These are phyloP conservation scores for Aureobasidium sp. DNA, from an alignment of 2,329 filamentous ascomycete species.

Conservation along the genomic window DNA sequence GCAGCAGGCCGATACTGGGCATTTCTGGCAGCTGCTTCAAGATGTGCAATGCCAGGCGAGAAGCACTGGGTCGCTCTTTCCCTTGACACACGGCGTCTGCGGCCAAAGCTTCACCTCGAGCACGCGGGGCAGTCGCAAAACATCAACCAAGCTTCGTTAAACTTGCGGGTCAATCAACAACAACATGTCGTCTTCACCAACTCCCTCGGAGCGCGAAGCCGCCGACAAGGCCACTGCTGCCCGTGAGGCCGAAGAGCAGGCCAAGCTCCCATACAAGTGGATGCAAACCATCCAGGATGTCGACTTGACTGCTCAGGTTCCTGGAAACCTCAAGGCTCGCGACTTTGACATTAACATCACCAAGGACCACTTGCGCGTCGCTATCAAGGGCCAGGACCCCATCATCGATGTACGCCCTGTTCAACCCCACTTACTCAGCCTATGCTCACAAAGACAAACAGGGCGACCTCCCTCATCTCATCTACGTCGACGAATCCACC, in stretches of 20 bases:
- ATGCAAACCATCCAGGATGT: slow-evolving; percentile 84
- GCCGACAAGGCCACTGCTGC: slow-evolving; percentile 53
- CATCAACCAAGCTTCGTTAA: not conserved
- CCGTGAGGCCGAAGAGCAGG: slow-evolving; percentile 80
- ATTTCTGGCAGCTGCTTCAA: not conserved
- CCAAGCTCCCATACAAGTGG: slow-evolving; percentile 93
- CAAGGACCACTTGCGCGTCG: slow-evolving; percentile 68
- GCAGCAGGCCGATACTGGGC: not conserved
- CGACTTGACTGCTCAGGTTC: slow-evolving; percentile 68
- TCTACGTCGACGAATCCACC: slow-evolving; percentile 79
- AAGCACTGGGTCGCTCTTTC: not conserved
- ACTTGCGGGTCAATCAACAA: not conserved
- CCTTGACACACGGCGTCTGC: not conserved
- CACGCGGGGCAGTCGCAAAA: slow-evolving; percentile 9
- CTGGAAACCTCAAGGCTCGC: slow-evolving; percentile 72
- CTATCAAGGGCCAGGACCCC: slow-evolving; percentile 79
- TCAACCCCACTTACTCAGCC: not conserved
- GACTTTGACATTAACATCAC: slow-evolving; percentile 80
- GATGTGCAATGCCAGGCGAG: not conserved
- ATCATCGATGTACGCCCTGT: slow-evolving; percentile 58
- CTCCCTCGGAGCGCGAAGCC: slow-evolving; percentile 46
- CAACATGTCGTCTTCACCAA: slow-evolving; percentile 34
- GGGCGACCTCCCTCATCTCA: slow-evolving; percentile 76
- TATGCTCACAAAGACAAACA: slow-evolving; percentile 30
- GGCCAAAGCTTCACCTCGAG: slow-evolving; percentile 10